These are phyloP conservation scores for Fusarium veterinarium DNA, from an alignment of 2,329 filamentous ascomycete genomes.

Conservation along the genomic window DNA sequence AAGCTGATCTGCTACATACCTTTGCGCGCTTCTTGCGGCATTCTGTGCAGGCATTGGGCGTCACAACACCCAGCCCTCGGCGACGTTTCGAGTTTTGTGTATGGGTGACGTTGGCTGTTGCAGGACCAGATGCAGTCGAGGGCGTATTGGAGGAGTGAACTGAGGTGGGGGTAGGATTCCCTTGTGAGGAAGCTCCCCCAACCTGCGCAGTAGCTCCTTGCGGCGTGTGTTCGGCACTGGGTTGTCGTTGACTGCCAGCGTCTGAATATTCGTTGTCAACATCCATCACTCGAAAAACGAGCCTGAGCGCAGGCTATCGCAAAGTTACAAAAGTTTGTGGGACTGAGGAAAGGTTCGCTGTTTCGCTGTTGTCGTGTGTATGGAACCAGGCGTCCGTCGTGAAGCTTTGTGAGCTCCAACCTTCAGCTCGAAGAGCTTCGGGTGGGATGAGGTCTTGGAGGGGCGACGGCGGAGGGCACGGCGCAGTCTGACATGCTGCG, in stretches of 20 bases:
- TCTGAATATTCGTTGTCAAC: slow-evolving; percentile 47
- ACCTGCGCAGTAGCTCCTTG: slow-evolving; percentile 43
- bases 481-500: slow-evolving; percentile 46
- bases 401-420: slow-evolving; percentile 14
- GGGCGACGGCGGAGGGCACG: slow-evolving; percentile 29
- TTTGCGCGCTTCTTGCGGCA: slow-evolving; percentile 72
- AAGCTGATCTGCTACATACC: slow-evolving; percentile 50
- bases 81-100: slow-evolving; percentile 61
- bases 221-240: slow-evolving; percentile 50
- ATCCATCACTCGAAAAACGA: slow-evolving; percentile 45
- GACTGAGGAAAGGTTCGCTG: not conserved
- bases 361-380: slow-evolving; percentile 5
- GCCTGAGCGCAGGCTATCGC: slow-evolving; percentile 18
- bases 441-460: slow-evolving; percentile 33
- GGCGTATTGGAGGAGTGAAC: slow-evolving; percentile 45
- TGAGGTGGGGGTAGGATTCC: slow-evolving; percentile 47
- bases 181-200: slow-evolving; percentile 42
- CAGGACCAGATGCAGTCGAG: slow-evolving; percentile 37
- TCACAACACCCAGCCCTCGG: slow-evolving; percentile 67
- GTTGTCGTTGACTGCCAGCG: slow-evolving; percentile 46
- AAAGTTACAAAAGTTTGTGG: not conserved
- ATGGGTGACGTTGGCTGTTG: slow-evolving; percentile 35
- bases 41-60: slow-evolving; percentile 70
- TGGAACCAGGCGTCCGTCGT: slow-evolving; percentile 4
- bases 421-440: slow-evolving; percentile 34